Base-by-base conservation (phyloP, 768 basidiomycete species). In the Sistotremastrum suecicum region DNA sequence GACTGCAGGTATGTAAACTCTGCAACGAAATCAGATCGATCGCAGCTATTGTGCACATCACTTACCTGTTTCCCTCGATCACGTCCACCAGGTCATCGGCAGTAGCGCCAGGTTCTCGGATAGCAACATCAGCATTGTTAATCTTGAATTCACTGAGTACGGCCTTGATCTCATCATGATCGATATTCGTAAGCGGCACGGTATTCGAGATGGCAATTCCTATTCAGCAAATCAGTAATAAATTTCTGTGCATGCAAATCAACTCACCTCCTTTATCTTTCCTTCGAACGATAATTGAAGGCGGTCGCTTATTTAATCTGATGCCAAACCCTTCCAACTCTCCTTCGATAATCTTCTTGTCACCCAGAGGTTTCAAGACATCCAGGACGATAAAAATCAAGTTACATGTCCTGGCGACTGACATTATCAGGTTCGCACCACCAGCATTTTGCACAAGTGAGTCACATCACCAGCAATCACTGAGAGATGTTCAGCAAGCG, bases 301-400 rank as follows among this genome's bases (percentile, higher is more conserved):
- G 95, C 2, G 94, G 89, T 51, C 78, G 77, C 66, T 98, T 98
- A 69, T 99, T 99, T 49, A 97, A 68, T 42, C 92, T 75, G 54
- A 97, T 95, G 7, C 94, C 95, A 56, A 98, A 98, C n/a, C 91
- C 90, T 70, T 99, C 95, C 49, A 99, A 66, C 61, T 99, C 95
- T 34, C 70, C 57, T 64, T 97, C 90, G 48, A 99, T 88, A 55
- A 95, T 66, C 48, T 74, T 83, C 58, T 95, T 90, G 68, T 98
- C 94, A 29, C 83, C 86, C 11, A 98, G 76, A n/a, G 95, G 95
- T 66, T 98, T 99, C 34, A 95, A 75, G 30, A 99, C 95, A 57
- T 99, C 95, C 42, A 99, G 76, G 31, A 98, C 86, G 61, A 99
- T 98, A 64, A 98, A 98, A 50, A 99, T 97, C 34, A 98, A 79